These are phyloP conservation scores for Boletus subparvulus DNA, from an alignment of 768 basidiomycete species.

Conservation along the genomic window DNA sequence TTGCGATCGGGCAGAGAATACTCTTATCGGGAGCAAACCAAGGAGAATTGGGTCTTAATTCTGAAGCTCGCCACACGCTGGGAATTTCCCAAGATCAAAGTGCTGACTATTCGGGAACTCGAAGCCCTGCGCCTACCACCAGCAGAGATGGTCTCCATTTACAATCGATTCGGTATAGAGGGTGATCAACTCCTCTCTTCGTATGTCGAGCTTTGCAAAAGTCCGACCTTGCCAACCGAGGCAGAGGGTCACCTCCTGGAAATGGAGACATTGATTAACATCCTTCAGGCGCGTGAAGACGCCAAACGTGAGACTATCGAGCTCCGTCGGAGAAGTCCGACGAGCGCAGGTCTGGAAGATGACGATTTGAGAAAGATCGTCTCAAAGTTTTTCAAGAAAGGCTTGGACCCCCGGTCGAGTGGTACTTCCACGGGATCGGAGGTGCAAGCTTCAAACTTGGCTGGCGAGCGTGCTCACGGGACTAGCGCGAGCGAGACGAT, in stretches of 20 bases:
- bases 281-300: constrained; percentile 57
- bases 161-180: constrained; percentile 53
- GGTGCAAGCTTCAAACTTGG: constrained; percentile 16
- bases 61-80: constrained; percentile 55
- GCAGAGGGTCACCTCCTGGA: constrained; percentile 57
- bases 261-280: constrained; percentile 50
- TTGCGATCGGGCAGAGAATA: constrained; percentile 42
- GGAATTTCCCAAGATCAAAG: constrained; percentile 52
- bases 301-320: constrained; percentile 37
- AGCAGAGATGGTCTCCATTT: constrained; percentile 55
- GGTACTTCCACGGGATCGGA: constrained; percentile 17
- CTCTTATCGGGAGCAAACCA: constrained; percentile 48
- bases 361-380: constrained; percentile 34
- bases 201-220: constrained; percentile 53
- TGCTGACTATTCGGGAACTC: constrained; percentile 54
- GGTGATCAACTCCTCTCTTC: constrained; percentile 48
- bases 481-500: background rate
- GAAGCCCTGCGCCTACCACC: constrained; percentile 45
- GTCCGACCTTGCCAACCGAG: constrained; percentile 48
- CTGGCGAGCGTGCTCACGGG: background rate
- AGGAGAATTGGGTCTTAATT: constrained; percentile 54
- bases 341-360: constrained; percentile 32
- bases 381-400: constrained; percentile 29
- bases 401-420: constrained; percentile 16
- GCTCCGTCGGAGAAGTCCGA: constrained; percentile 31